Conservation (phyloP, 1,284 basidiomycete genomes). For the Veloporphyrellus conicus region DNA sequence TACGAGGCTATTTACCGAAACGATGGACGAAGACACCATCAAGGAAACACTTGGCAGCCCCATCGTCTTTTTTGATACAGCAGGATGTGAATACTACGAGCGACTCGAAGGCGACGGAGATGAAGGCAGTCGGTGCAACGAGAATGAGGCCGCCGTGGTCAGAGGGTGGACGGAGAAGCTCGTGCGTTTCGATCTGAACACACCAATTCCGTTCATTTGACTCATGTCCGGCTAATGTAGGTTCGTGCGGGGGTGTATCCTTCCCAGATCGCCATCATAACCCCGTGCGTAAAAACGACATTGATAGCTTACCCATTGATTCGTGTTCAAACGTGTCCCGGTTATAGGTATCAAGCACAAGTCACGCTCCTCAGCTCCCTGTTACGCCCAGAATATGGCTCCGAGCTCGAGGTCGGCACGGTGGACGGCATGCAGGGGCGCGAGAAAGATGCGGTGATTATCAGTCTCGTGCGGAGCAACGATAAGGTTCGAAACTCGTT, state of each 20-base stretch:
- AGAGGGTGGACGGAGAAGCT: constrained; percentile 76
- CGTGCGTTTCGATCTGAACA: constrained; percentile 44
- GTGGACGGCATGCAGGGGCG: constrained; percentile 94
- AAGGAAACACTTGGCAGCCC: constrained; percentile 72
- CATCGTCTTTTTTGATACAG: constrained; percentile 91
- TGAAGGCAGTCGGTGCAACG: constrained; percentile 86
- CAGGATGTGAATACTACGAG: constrained; percentile 90
- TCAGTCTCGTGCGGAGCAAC: constrained; percentile 87
- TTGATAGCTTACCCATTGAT: neutral
- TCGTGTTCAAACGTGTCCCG: neutral
- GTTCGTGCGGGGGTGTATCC: constrained; percentile 66
- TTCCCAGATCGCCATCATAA: constrained; percentile 82
- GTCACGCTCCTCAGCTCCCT: constrained; percentile 74
- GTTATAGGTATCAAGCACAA: constrained; percentile 79
- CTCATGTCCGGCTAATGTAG: constrained; percentile 37
- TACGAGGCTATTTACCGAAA: constrained; percentile 36
- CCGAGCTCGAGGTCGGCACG: constrained; percentile 80
- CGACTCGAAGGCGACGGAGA: constrained; percentile 62
- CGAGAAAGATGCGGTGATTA: constrained; percentile 85
- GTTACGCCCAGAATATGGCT: constrained; percentile 64
- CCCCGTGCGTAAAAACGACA: constrained; percentile 54
- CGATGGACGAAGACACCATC: constrained; percentile 52
- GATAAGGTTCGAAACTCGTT: constrained; percentile 47
- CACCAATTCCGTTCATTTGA: too few species aligned
- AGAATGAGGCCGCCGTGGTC: constrained; percentile 88